A percentile compares a stretch with the other conserved stretches of the same genome.
phyloP scores from a whole-genome alignment of 352 stramenopile genomes.

The Globisporangium echinulatum region DNA sequence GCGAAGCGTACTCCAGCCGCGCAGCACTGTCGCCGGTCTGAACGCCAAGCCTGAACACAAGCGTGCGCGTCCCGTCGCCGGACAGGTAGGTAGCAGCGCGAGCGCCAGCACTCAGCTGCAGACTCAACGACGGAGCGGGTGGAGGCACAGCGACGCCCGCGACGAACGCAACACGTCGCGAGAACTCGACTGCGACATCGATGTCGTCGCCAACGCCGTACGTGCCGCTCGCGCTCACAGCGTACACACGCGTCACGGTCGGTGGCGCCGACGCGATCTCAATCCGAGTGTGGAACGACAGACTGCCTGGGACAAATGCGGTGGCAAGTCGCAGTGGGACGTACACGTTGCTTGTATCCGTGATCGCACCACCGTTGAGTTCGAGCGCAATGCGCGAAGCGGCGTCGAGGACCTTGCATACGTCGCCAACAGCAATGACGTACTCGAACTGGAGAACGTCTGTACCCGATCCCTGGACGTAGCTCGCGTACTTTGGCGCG shows the following conservation, averaged over 20 bases:
- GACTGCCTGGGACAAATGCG: constrained; percentile 22
- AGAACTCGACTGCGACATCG: constrained; percentile 41
- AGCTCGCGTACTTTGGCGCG: constrained; percentile 32
- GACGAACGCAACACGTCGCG: constrained; percentile 21
- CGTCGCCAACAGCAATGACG: constrained; percentile 39
- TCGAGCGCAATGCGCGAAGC: constrained; percentile 36
- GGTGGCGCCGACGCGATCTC: constrained; percentile 37
- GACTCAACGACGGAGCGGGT: constrained; percentile 19
- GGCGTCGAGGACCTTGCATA: constrained; percentile 34
- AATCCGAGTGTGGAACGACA: constrained; percentile 41
- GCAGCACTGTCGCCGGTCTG: constrained; percentile 22
- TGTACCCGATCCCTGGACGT: constrained; percentile 44
- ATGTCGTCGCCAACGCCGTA: constrained; percentile 51
- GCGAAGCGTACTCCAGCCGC: constrained; percentile 31
- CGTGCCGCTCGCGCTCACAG: constrained; percentile 17
- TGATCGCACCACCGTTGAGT: constrained; percentile 49
- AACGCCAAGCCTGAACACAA: constrained; percentile 53
- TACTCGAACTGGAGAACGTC: constrained; percentile 47
- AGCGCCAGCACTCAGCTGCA: constrained; percentile 27
- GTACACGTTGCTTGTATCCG: constrained; percentile 29
- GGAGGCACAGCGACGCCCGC: not conserved
- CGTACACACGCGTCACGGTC: constrained; percentile 30
- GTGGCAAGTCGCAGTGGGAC: constrained; percentile 40
- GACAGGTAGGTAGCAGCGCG: constrained; percentile 31
- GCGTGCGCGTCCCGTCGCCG: constrained; percentile 23